Conservation (phyloP, 306 rosid species). For the Fragaria iinumae region DNA sequence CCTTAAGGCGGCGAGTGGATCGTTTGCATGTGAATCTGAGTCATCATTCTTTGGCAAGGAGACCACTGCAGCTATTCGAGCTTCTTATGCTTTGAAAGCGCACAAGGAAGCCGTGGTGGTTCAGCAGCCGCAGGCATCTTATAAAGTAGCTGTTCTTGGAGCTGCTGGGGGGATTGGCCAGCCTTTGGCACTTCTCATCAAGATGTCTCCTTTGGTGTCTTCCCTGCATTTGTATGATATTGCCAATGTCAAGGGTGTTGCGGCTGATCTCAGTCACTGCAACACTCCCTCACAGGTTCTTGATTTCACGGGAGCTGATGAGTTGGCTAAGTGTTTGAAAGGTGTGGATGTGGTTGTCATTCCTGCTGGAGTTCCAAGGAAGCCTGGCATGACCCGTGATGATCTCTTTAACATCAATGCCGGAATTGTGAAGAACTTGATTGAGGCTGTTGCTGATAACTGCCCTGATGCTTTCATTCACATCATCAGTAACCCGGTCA, state of each 20-base stretch:
- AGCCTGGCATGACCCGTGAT: conserved; percentile 98
- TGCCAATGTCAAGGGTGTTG: conserved; percentile 94
- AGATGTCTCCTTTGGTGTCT: conserved; percentile 94
- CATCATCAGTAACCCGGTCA: conserved; percentile 89
- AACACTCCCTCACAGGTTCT: conserved; percentile 86
- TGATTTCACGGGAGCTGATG: conserved; percentile 82
- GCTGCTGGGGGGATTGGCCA: conserved; percentile 99
- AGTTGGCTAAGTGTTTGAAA: conserved; percentile 60
- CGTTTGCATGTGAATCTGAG: conserved; percentile 41
- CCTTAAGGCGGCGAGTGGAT: conserved; percentile 51
- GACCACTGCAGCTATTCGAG: conserved; percentile 46
- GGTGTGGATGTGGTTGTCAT: conserved; percentile 86
- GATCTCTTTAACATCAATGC: conserved; percentile 98
- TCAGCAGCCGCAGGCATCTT: conserved; percentile 77
- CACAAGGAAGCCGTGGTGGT: conserved; percentile 40
- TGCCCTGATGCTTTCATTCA: conserved; percentile 91
- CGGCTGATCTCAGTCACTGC: conserved; percentile 97
- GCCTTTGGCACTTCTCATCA: conserved; percentile 81
- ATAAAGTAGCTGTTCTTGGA: conserved; percentile 89
- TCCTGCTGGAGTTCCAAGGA: conserved; percentile 98
- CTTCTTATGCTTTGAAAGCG: conserved; percentile 52
- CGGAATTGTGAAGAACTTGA: conserved; percentile 77
- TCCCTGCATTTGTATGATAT: conserved; percentile 84
- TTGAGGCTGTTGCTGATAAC: conserved; percentile 87
- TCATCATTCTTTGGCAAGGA: conserved; percentile 60